Evolutionary conservation across 1,284 basidiomycete genomes (phyloP), one percentile per base, ranked within the genome.

Genomic region (Rhodofomes roseus): DNA sequence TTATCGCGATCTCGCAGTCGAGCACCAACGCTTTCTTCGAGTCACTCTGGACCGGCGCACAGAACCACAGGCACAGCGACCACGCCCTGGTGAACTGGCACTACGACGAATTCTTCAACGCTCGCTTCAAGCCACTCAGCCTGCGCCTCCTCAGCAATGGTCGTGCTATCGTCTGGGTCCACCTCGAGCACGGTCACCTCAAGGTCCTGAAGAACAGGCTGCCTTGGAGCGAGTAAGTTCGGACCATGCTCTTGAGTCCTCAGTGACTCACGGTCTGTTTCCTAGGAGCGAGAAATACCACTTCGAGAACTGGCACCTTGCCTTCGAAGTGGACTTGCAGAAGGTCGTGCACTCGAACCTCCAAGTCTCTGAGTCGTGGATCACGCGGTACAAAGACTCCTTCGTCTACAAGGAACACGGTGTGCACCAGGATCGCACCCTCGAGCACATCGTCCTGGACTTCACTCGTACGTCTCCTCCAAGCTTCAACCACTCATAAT

Each of bases 281-380:
- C 22, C 1, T 41, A 65, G 66, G 40, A 60, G 65, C 53, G 56
- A 60, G 40, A 50, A 60, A 34, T 65, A 66, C 55, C 59, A 64
- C 9, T 70, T 73, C 61, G 61, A 64, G 14, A 60, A 66, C 11
- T 72, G 71, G 70, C 63, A 65, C 27, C 61, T 73, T n/a, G 72
- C 73, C 6, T 74, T 72, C 60, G 72, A 73, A 54, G 70, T 74
- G n/a, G 65, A 70, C 12, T 27, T 74, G 31, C 68, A 70, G 60
- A 64, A 70, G 60, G 63, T 65, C 31, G 57, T 66, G 7, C 65
- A 70, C 29, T 54, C 54, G 1, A 59, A 68, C n/a, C 57, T 62
- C 34, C 55, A 53, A 6, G 39, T 60, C 1, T 63, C 62, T 16
- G 58, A 62, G 2, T 50, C 59, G 1, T 66, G 62, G 61, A 25